Percentiles rank a stretch among this genome's conserved stretches.
These are phyloP conservation scores for Niebla homalea DNA, from an alignment of 495 filamentous ascomycete species.

Conservation along the genomic window DNA sequence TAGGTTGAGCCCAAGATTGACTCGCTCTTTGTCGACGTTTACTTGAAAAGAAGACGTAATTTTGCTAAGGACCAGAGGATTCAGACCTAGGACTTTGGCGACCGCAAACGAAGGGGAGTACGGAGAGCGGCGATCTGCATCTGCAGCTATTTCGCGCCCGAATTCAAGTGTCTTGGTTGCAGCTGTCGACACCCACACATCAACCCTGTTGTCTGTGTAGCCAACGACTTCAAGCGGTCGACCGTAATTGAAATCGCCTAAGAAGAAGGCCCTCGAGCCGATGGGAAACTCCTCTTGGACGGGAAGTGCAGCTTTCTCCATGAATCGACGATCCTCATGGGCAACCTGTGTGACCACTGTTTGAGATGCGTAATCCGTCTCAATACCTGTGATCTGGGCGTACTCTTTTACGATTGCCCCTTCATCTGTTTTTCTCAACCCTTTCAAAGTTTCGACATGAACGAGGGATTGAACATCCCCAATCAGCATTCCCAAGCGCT, in stretches of 20 bases:
- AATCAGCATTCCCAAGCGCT: conserved; percentile 75
- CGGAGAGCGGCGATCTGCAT: conserved; percentile 50
- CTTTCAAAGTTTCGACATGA: conserved; percentile 84
- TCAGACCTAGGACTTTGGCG: conserved; percentile 65
- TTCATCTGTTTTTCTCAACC: conserved; percentile 77
- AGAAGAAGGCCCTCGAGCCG: conserved; percentile 73
- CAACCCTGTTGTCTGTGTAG: conserved; percentile 57
- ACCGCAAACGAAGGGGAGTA: conserved; percentile 83
- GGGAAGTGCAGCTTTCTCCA: conserved; percentile 72
- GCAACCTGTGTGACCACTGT: conserved; percentile 79
- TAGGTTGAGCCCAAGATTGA: conserved; percentile 88
- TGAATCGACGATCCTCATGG: conserved; percentile 84
- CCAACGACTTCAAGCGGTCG: conserved; percentile 72
- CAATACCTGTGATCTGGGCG: conserved; percentile 72
- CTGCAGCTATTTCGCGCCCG: conserved; percentile 52
- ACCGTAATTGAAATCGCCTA: conserved; percentile 92
- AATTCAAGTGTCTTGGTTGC: conserved; percentile 68
- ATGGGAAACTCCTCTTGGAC: conserved; percentile 87
- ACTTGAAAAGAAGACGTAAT: conserved; percentile 89
- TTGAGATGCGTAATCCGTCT: conserved; percentile 85
- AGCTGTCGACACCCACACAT: conserved; percentile 57
- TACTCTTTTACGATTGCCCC: conserved; percentile 92
- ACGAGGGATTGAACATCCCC: conserved; percentile 78
- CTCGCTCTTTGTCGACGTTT: conserved; percentile 55
- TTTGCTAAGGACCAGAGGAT: conserved; percentile 82